phyloP scores from a whole-genome alignment of 495 filamentous ascomycete species.

The Alectoria sarmentosa region DNA sequence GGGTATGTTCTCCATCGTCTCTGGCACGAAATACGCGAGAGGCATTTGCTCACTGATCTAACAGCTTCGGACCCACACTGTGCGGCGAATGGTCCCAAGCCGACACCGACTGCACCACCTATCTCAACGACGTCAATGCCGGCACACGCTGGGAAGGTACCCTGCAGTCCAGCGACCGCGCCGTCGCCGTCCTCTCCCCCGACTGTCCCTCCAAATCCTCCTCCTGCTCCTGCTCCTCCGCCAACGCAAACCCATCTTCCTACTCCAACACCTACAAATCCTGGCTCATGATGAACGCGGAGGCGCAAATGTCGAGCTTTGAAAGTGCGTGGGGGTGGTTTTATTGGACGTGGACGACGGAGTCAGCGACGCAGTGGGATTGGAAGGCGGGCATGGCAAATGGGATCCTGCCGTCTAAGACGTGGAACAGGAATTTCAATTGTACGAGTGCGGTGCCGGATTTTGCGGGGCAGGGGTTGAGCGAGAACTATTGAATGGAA shows the following conservation, averaged over 20 bases:
- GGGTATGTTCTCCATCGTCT: slow-evolving; percentile 43
- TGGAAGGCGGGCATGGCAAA: slow-evolving; percentile 72
- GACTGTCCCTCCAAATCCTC: slow-evolving; percentile 60
- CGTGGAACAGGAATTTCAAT: slow-evolving; percentile 67
- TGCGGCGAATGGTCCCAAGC: slow-evolving; percentile 98
- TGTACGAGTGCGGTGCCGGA: slow-evolving; percentile 63
- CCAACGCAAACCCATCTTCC: slow-evolving; percentile 61
- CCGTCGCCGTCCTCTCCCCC: slow-evolving; percentile 49
- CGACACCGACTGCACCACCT: slow-evolving; percentile 86
- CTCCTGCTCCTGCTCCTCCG: slow-evolving; percentile 62
- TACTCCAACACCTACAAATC: slow-evolving; percentile 75
- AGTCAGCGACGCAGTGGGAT: slow-evolving; percentile 84
- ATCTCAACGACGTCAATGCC: slow-evolving; percentile 83
- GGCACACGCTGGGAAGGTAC: slow-evolving; percentile 92
- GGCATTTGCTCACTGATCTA: not conserved
- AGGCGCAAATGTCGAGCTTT: slow-evolving; percentile 91
- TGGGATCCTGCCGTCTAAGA: slow-evolving; percentile 74
- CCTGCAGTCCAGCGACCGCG: slow-evolving; percentile 49
- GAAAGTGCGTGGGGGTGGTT: slow-evolving; percentile 94
- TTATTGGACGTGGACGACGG: slow-evolving; percentile 92
- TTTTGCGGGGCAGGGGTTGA: slow-evolving; percentile 51
- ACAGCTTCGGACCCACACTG: slow-evolving; percentile 84
- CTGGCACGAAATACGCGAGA: not conserved
- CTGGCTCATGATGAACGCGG: slow-evolving; percentile 82
- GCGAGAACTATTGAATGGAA: slow-evolving; percentile 59